Conservation (phyloP, 1,284 basidiomycete genomes). For the Cystobasidiaceae sp. region DNA sequence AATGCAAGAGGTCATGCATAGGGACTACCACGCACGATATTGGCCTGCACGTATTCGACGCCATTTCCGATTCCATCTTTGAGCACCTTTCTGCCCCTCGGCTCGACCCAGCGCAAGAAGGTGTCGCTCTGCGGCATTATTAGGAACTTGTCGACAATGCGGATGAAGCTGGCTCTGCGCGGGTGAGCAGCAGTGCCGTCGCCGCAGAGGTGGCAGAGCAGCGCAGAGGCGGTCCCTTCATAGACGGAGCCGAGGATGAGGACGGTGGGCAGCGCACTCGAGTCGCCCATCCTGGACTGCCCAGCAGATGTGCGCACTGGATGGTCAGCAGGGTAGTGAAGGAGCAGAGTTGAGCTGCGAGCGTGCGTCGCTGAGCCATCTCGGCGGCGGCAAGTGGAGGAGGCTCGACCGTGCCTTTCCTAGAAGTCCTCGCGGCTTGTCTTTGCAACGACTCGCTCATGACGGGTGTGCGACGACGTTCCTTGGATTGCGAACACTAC, state of each 20-base stretch:
- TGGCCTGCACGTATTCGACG: constrained; percentile 38
- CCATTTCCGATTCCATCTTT: constrained; percentile 29
- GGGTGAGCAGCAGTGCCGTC: neutral
- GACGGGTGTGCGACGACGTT: no score
- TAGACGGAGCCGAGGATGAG: constrained; percentile 13
- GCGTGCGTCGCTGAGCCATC: no score
- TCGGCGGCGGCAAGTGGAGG: no score
- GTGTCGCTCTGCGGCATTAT: constrained; percentile 14
- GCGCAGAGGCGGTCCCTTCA: constrained; percentile 5
- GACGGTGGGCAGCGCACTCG: constrained; percentile 1
- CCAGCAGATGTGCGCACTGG: no score
- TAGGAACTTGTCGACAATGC: constrained; percentile 22
- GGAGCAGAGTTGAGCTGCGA: neutral
- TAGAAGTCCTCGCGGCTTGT: no score
- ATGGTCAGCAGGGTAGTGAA: neutral
- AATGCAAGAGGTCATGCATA: neutral
- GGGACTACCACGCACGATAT: constrained; percentile 11
- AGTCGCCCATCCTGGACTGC: no score
- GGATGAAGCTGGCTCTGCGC: constrained; percentile 11
- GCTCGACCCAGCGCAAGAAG: constrained; percentile 21
- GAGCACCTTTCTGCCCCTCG: constrained; percentile 31
- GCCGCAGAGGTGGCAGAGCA: constrained; percentile 18
- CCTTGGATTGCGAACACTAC: no score
- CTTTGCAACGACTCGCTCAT: no score
- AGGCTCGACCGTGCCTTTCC: no score